phyloP scores from a whole-genome alignment of 2,329 filamentous ascomycete species.

The Fusarium siculi region DNA sequence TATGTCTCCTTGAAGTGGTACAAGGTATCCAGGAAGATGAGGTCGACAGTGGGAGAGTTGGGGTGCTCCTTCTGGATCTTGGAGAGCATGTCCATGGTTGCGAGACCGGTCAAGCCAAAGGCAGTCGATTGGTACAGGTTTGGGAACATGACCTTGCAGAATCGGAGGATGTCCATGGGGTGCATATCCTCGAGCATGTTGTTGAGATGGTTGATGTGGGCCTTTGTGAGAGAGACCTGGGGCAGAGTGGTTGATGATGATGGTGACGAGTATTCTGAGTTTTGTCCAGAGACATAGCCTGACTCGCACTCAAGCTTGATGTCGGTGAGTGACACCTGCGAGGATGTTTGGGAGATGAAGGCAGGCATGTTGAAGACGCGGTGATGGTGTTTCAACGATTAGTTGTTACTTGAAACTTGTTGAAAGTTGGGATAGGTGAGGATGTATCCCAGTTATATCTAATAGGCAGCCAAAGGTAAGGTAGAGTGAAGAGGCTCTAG shows the following conservation, averaged over 20 bases:
- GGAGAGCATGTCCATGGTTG: conserved; percentile 86
- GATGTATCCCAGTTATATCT: conserved; percentile 37
- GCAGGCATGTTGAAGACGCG: conserved; percentile 49
- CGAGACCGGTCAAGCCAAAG: conserved; percentile 83
- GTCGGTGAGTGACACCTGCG: conserved; percentile 53
- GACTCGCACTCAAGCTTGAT: conserved; percentile 72
- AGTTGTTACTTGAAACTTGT: conserved; percentile 37
- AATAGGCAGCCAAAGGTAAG: conserved; percentile 14
- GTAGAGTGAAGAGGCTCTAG: conserved; percentile 10
- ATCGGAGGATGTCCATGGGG: conserved; percentile 90
- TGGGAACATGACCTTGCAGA: conserved; percentile 91
- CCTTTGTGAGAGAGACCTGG: conserved; percentile 84
- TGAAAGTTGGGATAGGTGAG: conserved; percentile 26
- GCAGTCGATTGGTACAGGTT: conserved; percentile 89
- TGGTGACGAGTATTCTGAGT: conserved; percentile 54
- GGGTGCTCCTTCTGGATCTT: conserved; percentile 74
- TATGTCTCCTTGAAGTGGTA: conserved; percentile 86
- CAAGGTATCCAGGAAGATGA: conserved; percentile 85
- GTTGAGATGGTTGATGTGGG: conserved; percentile 92
- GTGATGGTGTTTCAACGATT: conserved; percentile 11
- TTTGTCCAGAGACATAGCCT: conserved; percentile 76
- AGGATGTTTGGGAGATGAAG: conserved; percentile 52
- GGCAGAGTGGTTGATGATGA: conserved; percentile 63
- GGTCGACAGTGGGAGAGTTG: conserved; percentile 67
- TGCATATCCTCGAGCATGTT: conserved; percentile 86